These are phyloP conservation scores for Pisolithus microcarpus DNA, from an alignment of 768 basidiomycete genomes.

Conservation along the genomic window DNA sequence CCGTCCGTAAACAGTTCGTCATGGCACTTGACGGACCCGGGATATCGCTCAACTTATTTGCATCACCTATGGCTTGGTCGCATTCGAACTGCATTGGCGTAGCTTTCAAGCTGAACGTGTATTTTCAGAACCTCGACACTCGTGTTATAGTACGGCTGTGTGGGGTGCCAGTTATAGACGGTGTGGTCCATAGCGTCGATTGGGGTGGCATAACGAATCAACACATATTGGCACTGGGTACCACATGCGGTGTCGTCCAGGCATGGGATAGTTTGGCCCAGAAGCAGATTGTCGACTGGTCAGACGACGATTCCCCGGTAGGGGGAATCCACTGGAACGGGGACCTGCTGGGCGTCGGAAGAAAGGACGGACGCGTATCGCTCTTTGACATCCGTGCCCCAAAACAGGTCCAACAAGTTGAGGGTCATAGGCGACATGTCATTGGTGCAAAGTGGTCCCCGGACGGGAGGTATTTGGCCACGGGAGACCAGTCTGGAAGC, in stretches of 20 bases:
- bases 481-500: constrained; percentile 34
- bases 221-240: constrained; percentile 45
- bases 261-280: constrained; percentile 43
- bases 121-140: constrained; percentile 54
- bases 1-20: constrained; percentile 44
- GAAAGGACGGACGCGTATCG: constrained; percentile 31
- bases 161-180: constrained; percentile 28
- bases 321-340: constrained; percentile 37
- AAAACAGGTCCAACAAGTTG: constrained; percentile 21
- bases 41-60: constrained; percentile 45
- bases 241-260: constrained; percentile 42
- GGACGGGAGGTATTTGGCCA: constrained; percentile 34
- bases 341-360: constrained; percentile 33
- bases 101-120: constrained; percentile 51
- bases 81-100: constrained; percentile 53
- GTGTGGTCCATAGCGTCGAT: constrained; percentile 40
- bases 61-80: constrained; percentile 60
- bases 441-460: constrained; percentile 37
- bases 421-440: constrained; percentile 28
- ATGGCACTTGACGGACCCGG: constrained; percentile 62
- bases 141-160: constrained; percentile 48
- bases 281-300: constrained; percentile 28
- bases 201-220: constrained; percentile 42
- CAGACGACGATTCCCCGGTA: constrained; percentile 25
- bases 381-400: constrained; percentile 32